These are phyloP conservation scores for Camptophora hylomeconis DNA, from an alignment of 2,329 filamentous ascomycete species.

Conservation along the genomic window DNA sequence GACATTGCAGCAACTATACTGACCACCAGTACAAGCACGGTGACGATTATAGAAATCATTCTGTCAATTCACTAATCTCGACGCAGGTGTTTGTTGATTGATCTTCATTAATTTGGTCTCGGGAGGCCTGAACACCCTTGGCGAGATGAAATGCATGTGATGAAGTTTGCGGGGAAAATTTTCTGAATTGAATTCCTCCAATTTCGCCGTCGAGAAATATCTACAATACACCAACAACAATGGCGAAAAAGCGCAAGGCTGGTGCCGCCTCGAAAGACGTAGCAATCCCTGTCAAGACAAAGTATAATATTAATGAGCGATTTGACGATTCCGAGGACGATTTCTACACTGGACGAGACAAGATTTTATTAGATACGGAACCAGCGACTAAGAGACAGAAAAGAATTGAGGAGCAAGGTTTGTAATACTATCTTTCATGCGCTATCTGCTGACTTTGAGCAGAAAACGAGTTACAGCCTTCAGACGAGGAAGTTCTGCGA, in stretches of 20 bases:
- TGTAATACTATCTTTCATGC: background rate
- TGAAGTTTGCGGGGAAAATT: too few relatives aligned
- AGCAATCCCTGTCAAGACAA: constrained; percentile 7
- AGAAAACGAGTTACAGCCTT: constrained; percentile 46
- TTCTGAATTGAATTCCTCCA: too few relatives aligned
- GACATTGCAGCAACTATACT: constrained; percentile 21
- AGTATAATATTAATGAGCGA: constrained; percentile 46
- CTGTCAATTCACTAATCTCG: too few relatives aligned
- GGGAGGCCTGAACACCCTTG: too few relatives aligned
- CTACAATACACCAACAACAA: too few relatives aligned
- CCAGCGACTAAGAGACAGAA: constrained; percentile 65
- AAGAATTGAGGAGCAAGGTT: constrained; percentile 48
- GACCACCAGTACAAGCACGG: constrained; percentile 18
- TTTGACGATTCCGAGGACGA: constrained; percentile 91
- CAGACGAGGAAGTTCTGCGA: constrained; percentile 51
- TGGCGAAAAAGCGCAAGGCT: constrained; percentile 57
- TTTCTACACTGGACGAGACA: constrained; percentile 76
- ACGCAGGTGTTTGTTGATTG: too few relatives aligned
- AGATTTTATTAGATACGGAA: constrained; percentile 71
- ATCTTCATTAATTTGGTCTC: too few relatives aligned
- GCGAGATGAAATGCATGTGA: too few relatives aligned
- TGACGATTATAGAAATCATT: too few relatives aligned
- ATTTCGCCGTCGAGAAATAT: too few relatives aligned
- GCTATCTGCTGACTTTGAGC: constrained; percentile 13
- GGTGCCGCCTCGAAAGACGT: constrained; percentile 26